Percentiles rank a stretch among this genome's conserved stretches.
phyloP scores from a whole-genome alignment of 116 monocot species.

The Posidonia oceanica region DNA sequence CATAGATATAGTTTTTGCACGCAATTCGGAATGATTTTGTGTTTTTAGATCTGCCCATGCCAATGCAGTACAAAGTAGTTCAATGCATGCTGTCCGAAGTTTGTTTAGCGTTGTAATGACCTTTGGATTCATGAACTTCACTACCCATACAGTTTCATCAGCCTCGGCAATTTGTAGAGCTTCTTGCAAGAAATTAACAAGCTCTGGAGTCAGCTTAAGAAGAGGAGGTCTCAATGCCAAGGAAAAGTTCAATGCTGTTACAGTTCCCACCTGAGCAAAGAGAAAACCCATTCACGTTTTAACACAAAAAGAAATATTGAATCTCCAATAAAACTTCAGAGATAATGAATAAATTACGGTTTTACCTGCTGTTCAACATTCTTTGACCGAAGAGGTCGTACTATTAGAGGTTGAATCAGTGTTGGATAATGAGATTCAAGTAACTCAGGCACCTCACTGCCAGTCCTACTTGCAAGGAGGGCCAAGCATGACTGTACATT shows the following conservation, averaged over 20 bases:
- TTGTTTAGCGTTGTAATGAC: constrained; percentile 82
- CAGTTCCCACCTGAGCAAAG: constrained; percentile 76
- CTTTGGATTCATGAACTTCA: constrained; percentile 93
- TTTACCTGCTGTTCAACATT: constrained; percentile 95
- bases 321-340: not conserved
- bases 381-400: constrained; percentile 66
- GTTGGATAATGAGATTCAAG: constrained; percentile 84
- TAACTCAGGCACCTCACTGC: constrained; percentile 96
- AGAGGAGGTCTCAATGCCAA: constrained; percentile 95
- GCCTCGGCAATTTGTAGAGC: constrained; percentile 99
- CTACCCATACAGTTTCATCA: constrained; percentile 97
- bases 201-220: constrained; percentile 87
- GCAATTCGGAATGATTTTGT: constrained; percentile 58
- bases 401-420: constrained; percentile 88
- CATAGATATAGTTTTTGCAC: constrained; percentile 95
- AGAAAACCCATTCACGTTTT: not conserved
- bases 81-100: constrained; percentile 97
- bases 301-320: not conserved
- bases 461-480: constrained; percentile 91
- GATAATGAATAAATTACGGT: not conserved
- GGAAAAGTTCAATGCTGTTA: constrained; percentile 92
- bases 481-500: constrained; percentile 88
- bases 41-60: constrained; percentile 94
- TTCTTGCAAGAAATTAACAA: constrained; percentile 95
- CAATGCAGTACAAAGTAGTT: constrained; percentile 97